A percentile compares a stretch with the other conserved stretches of the same genome.
These are phyloP conservation scores for Emmonsiellopsis sp. DNA, from an alignment of 2,329 filamentous ascomycete genomes.

Conservation along the genomic window DNA sequence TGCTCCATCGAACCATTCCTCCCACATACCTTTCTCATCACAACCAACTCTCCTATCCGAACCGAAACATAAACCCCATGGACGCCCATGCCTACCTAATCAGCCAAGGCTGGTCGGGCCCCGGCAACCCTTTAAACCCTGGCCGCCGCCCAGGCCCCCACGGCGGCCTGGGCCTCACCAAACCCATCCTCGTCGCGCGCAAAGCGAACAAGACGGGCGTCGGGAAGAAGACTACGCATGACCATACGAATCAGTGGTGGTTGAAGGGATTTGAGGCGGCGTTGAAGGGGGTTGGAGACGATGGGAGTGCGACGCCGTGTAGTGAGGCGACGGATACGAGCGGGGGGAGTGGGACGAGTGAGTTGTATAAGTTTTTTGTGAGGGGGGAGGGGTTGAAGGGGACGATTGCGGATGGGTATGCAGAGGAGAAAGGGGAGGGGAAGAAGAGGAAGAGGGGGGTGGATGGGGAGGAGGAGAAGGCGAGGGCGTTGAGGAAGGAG, in stretches of 20 bases:
- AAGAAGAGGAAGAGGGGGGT: slow-evolving; percentile 28
- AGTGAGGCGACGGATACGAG: slow-evolving; percentile 44
- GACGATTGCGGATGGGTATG: slow-evolving; percentile 37
- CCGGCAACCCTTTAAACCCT: slow-evolving; percentile 77
- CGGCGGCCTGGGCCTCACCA: slow-evolving; percentile 66
- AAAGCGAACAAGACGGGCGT: slow-evolving; percentile 76
- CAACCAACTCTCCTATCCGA: no score
- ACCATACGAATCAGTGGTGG: slow-evolving; percentile 84
- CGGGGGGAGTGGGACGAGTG: slow-evolving; percentile 34
- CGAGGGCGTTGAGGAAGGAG: neutral
- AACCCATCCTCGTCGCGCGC: slow-evolving; percentile 71
- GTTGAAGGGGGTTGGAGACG: slow-evolving; percentile 61
- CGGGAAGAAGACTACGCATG: slow-evolving; percentile 60
- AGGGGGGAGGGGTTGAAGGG: slow-evolving; percentile 68
- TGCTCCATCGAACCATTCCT: no score
- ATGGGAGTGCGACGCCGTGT: slow-evolving; percentile 49
- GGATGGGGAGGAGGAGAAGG: slow-evolving; percentile 16
- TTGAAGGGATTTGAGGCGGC: slow-evolving; percentile 88
- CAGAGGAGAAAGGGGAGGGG: slow-evolving; percentile 11
- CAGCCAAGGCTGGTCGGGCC: slow-evolving; percentile 81
- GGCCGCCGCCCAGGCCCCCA: slow-evolving; percentile 38
- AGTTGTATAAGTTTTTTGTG: slow-evolving; percentile 76
- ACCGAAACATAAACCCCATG: slow-evolving; percentile 43
- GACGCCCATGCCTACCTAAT: slow-evolving; percentile 74
- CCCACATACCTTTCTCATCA: no score